Conservation (phyloP, 1,139 yeast genomes). For the Pneumocystis carinii region DNA sequence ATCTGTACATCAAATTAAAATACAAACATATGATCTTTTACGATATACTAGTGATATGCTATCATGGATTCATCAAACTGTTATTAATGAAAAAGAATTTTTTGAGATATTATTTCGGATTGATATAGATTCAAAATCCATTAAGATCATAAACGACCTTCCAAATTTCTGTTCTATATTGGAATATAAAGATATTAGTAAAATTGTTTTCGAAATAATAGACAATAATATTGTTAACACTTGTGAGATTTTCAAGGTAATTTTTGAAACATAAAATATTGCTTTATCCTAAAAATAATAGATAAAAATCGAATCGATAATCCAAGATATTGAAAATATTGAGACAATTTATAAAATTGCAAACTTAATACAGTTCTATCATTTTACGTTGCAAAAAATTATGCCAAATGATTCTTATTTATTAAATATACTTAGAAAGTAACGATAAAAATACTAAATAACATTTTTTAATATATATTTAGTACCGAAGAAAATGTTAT, state of each 20-base stretch:
- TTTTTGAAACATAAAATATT: conserved; percentile 3
- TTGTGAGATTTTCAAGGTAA: conserved; percentile 3
- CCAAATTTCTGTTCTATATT: not conserved
- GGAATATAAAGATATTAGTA: not conserved
- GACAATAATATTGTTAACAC: conserved; percentile 1
- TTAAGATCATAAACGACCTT: not conserved
- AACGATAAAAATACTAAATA: not conserved
- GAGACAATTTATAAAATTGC: conserved; percentile 42
- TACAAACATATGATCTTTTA: conserved; percentile 66
- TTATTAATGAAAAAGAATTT: conserved; percentile 75
- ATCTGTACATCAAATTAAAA: conserved; percentile 37
- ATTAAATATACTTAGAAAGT: conserved; percentile 12
- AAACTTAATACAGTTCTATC: conserved; percentile 51
- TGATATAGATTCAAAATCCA: not conserved
- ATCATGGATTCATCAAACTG: conserved; percentile 79
- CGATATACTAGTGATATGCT: conserved; percentile 75
- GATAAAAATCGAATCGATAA: conserved; percentile 45
- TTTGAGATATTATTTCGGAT: conserved; percentile 38
- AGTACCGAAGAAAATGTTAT: not conserved
- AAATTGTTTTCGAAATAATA: not conserved
- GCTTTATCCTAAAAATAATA: conserved; percentile 7
- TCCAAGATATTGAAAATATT: conserved; percentile 50
- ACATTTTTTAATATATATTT: not conserved
- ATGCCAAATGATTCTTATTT: conserved; percentile 8
- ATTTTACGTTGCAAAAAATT: conserved; percentile 47